These are phyloP conservation scores for Xylaria sp. DNA, from an alignment of 2,329 filamentous ascomycete species.

Conservation along the genomic window DNA sequence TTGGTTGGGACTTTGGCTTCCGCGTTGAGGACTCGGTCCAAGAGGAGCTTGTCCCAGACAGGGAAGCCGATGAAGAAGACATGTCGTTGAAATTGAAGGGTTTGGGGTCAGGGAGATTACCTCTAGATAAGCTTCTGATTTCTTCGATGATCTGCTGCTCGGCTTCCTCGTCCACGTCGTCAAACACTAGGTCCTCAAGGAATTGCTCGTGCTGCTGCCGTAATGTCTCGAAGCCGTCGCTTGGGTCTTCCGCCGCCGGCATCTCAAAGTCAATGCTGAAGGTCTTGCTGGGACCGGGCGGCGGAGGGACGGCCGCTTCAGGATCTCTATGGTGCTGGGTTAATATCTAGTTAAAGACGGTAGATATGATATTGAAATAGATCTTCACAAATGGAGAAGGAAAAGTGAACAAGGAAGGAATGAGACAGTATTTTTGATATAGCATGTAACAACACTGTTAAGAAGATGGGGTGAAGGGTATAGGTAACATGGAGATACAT, in stretches of 20 bases:
- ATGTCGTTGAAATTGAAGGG: slow-evolving; percentile 47
- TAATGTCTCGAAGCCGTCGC: slow-evolving; percentile 56
- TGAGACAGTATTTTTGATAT: background rate
- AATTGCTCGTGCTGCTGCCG: slow-evolving; percentile 56
- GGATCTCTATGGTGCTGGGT: slow-evolving; percentile 36
- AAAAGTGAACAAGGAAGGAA: background rate
- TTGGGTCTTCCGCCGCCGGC: slow-evolving; percentile 53
- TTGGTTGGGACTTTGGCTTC: slow-evolving; percentile 27
- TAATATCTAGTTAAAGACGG: background rate
- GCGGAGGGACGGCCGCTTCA: slow-evolving; percentile 45
- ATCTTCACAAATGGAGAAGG: background rate
- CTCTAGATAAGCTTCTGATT: background rate
- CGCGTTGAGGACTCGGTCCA: slow-evolving; percentile 26
- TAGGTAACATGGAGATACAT: background rate
- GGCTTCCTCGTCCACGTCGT: slow-evolving; percentile 43
- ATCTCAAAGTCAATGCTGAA: slow-evolving; percentile 66
- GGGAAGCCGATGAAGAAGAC: slow-evolving; percentile 34
- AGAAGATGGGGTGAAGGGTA: background rate
- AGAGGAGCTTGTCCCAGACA: slow-evolving; percentile 37
- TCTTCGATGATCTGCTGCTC: slow-evolving; percentile 19
- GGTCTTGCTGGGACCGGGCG: slow-evolving; percentile 59
- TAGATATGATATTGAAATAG: background rate
- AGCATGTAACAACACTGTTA: background rate
- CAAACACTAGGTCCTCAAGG: slow-evolving; percentile 56
- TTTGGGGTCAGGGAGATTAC: slow-evolving; percentile 7